A percentile compares a stretch with the other conserved stretches of the same genome.
Evolutionary conservation across 371 early-diverging fungal species (phyloP).

Genomic region (Apophysomyces elegans): DNA sequence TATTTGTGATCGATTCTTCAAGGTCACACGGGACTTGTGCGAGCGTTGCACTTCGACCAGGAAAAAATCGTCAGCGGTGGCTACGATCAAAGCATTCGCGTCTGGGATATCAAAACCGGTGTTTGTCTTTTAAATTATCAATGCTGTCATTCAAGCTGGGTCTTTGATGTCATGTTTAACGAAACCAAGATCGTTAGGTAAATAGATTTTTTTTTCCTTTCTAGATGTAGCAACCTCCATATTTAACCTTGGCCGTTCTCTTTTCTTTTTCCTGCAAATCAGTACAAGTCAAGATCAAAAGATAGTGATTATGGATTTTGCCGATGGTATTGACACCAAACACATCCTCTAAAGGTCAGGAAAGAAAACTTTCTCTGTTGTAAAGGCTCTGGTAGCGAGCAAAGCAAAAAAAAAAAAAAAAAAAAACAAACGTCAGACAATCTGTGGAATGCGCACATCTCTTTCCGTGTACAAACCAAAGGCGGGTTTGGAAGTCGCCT

Average conservation of each 20-base stretch:
- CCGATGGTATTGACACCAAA: slow-evolving; percentile 8
- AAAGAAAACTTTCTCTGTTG: too few species aligned
- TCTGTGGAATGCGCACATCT: not conserved
- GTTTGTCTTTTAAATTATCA: slow-evolving; percentile 57
- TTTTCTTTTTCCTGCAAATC: not conserved
- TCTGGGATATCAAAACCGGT: slow-evolving; percentile 79
- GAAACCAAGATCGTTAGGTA: slow-evolving; percentile 76
- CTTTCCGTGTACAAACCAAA: slow-evolving; percentile 6
- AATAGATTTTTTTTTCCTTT: not conserved
- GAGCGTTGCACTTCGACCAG: slow-evolving; percentile 80
- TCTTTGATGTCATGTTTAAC: slow-evolving; percentile 92
- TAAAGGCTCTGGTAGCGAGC: not conserved
- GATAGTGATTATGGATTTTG: slow-evolving; percentile 4
- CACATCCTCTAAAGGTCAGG: not conserved
- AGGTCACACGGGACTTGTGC: slow-evolving; percentile 91
- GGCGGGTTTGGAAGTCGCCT: slow-evolving; percentile 11
- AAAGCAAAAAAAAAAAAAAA: not conserved
- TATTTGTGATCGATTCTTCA: slow-evolving; percentile 27
- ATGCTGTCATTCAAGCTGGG: slow-evolving; percentile 87
- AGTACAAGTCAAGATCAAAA: slow-evolving; percentile 9
- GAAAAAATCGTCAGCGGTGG: slow-evolving; percentile 55
- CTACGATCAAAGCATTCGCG: slow-evolving; percentile 95
- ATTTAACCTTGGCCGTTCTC: too few species aligned
- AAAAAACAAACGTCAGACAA: not conserved
- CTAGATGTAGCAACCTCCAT: too few species aligned